Conservation (phyloP, 208 protist species). For the Crithidia expoeki region DNA sequence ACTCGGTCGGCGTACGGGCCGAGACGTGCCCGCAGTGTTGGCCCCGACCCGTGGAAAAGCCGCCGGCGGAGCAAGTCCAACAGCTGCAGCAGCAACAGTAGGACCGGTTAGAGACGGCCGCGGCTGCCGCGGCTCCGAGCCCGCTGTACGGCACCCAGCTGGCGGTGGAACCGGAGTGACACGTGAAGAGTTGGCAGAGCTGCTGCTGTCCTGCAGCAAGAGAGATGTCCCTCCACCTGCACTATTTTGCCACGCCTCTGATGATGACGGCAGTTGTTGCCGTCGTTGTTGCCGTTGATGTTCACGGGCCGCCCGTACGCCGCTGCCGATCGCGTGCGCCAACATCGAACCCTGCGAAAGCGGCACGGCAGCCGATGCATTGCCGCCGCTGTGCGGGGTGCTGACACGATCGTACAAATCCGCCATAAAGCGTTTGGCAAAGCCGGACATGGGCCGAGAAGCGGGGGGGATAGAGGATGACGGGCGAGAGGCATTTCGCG, state of each 20-base stretch:
- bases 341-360: neutral
- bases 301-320: slow-evolving; percentile 9
- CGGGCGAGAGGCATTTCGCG: neutral
- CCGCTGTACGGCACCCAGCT: neutral
- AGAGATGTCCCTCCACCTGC: neutral
- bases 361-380: neutral
- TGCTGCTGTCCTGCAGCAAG: neutral
- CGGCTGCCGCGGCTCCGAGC: neutral
- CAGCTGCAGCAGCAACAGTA: neutral
- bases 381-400: neutral
- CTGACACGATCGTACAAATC: slow-evolving; percentile 46
- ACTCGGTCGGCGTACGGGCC: neutral
- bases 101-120: slow-evolving; percentile 1
- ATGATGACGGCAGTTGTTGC: neutral
- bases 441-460: slow-evolving; percentile 26
- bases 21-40: neutral
- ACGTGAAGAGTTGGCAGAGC: neutral
- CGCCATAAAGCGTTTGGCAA: slow-evolving; percentile 52
- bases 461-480: slow-evolving; percentile 4
- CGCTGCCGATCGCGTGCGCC: slow-evolving; percentile 11
- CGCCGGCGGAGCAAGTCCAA: neutral
- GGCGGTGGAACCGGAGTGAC: neutral
- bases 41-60: neutral
- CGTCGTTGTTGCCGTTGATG: slow-evolving; percentile 7
- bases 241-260: slow-evolving; percentile 10